These are phyloP conservation scores for Vickermania ingenoplastis DNA, from an alignment of 208 protist genomes.

Conservation along the genomic window DNA sequence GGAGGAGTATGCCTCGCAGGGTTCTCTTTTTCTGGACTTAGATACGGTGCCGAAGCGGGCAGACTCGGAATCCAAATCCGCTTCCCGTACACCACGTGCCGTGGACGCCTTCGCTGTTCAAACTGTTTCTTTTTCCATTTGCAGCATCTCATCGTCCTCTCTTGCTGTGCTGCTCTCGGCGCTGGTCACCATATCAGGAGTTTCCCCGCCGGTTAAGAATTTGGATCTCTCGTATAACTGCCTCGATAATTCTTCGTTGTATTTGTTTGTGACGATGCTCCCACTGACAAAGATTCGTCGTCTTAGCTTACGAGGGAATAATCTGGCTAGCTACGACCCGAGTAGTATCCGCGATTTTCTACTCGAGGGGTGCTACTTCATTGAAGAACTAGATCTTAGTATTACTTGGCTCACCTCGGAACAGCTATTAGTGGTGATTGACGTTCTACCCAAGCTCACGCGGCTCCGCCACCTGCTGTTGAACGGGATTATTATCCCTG, in stretches of 20 bases:
- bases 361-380: slow-evolving; percentile 23
- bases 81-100: not conserved
- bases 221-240: slow-evolving; percentile 72
- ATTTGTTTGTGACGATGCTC: slow-evolving; percentile 38
- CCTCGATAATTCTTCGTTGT: slow-evolving; percentile 26
- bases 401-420: slow-evolving; percentile 35
- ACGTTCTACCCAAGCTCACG: slow-evolving; percentile 39
- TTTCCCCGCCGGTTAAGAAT: slow-evolving; percentile 11
- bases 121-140: slow-evolving; percentile 59
- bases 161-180: slow-evolving; percentile 45
- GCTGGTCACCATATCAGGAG: slow-evolving; percentile 11
- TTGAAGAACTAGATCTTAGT: slow-evolving; percentile 73
- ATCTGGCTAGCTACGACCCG: slow-evolving; percentile 26
- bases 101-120: slow-evolving; percentile 10
- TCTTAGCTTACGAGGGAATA: slow-evolving; percentile 65
- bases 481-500: slow-evolving; percentile 43
- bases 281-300: slow-evolving; percentile 28
- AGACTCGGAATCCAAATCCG: not conserved
- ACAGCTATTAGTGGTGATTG: slow-evolving; percentile 50
- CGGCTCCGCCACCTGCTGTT: slow-evolving; percentile 50
- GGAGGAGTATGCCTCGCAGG: not conserved
- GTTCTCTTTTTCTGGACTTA: not conserved
- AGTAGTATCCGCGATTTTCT: slow-evolving; percentile 51
- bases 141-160: slow-evolving; percentile 41
- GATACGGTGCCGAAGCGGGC: not conserved